phyloP scores from a whole-genome alignment of 257 asterid genomes.

The Cordia subcordata region DNA sequence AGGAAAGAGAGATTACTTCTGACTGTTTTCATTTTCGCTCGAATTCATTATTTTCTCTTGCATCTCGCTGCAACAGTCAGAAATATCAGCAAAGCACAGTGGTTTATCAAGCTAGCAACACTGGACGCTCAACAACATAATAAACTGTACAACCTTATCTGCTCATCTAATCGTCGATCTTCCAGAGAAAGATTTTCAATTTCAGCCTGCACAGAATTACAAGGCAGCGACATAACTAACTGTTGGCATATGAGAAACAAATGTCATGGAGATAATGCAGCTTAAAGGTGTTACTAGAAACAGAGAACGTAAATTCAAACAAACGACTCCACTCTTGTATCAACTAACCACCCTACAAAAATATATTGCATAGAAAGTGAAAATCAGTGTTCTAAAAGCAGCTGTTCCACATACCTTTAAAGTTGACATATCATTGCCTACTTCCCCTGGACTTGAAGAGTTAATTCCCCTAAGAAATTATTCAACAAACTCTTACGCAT shows the following conservation, averaged over 20 bases:
- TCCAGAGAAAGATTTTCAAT: constrained; percentile 69
- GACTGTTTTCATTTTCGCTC: constrained; percentile 75
- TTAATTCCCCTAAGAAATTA: constrained; percentile 46
- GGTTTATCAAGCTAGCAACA: constrained; percentile 17
- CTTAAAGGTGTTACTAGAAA: no score
- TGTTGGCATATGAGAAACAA: constrained; percentile 10
- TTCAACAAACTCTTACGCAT: not conserved
- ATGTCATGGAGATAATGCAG: not conserved
- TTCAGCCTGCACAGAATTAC: constrained; percentile 60
- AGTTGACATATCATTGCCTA: constrained; percentile 61
- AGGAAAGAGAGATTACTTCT: constrained; percentile 37
- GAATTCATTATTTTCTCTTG: constrained; percentile 64
- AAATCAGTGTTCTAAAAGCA: no score
- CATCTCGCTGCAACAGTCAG: constrained; percentile 37
- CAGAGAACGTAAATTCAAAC: no score
- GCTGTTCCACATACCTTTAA: constrained; percentile 50
- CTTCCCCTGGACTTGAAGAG: constrained; percentile 65
- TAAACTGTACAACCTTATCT: constrained; percentile 46
- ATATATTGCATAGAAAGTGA: no score
- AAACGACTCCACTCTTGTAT: no score
- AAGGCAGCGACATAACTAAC: constrained; percentile 18
- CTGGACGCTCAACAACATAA: constrained; percentile 7
- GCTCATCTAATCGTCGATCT: constrained; percentile 65
- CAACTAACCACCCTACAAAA: no score
- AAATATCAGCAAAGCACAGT: constrained; percentile 10